A percentile compares a stretch with the other conserved stretches of the same genome.
Conservation (phyloP, 2,329 filamentous ascomycete genomes). For the Claviceps purpurea region DNA sequence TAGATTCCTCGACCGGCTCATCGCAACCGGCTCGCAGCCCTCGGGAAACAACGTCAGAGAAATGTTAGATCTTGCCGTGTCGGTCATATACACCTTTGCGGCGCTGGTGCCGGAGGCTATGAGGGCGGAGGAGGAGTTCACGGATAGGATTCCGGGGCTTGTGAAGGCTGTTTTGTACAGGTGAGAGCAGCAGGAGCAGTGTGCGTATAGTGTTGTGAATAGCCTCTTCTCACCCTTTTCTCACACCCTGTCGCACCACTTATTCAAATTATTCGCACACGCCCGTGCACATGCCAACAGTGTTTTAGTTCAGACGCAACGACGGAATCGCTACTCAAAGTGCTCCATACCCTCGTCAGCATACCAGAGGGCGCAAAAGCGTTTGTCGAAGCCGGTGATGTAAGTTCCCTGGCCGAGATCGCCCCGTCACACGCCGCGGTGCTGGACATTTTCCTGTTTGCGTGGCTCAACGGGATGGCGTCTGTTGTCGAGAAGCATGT, state of each 20-base stretch:
- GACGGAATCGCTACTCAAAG: conserved; percentile 38
- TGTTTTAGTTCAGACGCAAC: conserved; percentile 36
- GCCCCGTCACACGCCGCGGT: conserved; percentile 39
- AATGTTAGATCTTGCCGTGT: conserved; percentile 51
- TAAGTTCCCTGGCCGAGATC: conserved; percentile 42
- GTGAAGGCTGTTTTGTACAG: conserved; percentile 39
- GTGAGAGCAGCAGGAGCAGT: conserved; percentile 17
- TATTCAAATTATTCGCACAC: background rate
- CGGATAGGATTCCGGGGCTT: conserved; percentile 39
- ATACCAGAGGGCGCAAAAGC: conserved; percentile 34
- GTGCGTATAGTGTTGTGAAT: too few species aligned
- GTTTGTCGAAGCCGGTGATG: conserved; percentile 35
- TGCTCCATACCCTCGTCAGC: conserved; percentile 42
- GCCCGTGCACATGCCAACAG: background rate
- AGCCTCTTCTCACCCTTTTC: too few species aligned
- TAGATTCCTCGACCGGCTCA: conserved; percentile 50
- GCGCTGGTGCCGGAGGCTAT: conserved; percentile 38
- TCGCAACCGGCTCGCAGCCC: conserved; percentile 37
- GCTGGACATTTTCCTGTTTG: conserved; percentile 40
- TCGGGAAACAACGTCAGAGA: conserved; percentile 34
- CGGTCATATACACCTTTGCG: conserved; percentile 49
- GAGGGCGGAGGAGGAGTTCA: conserved; percentile 31
- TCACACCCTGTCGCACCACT: too few species aligned
- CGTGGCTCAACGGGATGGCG: conserved; percentile 39
- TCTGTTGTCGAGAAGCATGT: conserved; percentile 15